A percentile compares a stretch with the other conserved stretches of the same genome.
These are phyloP conservation scores for Lecanicillium sp. DNA, from an alignment of 2,329 filamentous ascomycete genomes.

Conservation along the genomic window DNA sequence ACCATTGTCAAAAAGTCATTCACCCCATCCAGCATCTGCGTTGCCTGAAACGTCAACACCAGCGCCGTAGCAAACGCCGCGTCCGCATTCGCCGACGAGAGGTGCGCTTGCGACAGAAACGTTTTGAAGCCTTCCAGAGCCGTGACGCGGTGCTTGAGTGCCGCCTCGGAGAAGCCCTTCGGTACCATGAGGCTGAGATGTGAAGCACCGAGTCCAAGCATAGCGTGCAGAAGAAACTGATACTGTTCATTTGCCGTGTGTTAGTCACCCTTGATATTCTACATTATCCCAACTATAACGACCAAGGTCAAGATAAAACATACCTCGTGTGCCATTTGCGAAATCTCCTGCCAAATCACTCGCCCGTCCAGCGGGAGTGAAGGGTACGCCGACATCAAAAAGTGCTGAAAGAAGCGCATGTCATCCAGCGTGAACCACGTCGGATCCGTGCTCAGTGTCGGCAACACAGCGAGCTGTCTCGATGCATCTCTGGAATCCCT, in stretches of 20 bases:
- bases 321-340: conserved; percentile 29
- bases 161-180: conserved; percentile 2
- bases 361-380: conserved; percentile 28
- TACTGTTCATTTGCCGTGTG: conserved; percentile 17
- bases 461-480: background rate
- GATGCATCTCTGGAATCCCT: conserved; percentile 1
- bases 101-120: conserved; percentile 5
- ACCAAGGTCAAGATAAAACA: conserved; percentile 2
- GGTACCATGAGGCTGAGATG: conserved; percentile 6
- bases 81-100: conserved; percentile 5
- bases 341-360: conserved; percentile 27
- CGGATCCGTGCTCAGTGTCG: conserved; percentile 13
- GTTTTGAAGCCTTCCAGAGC: conserved; percentile 8
- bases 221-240: conserved; percentile 32
- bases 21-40: conserved; percentile 7
- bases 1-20: conserved; percentile 9
- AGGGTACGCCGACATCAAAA: conserved; percentile 36
- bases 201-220: conserved; percentile 26
- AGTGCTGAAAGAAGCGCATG: conserved; percentile 46
- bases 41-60: conserved; percentile 6
- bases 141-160: conserved; percentile 4
- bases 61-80: conserved; percentile 8
- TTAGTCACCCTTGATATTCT: background rate
- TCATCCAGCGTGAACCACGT: conserved; percentile 32
- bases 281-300: too few species aligned